Percentiles rank a stretch among this genome's conserved stretches.
phyloP scores from a whole-genome alignment of 805 yeast species.

The Pichia membranifaciens region DNA sequence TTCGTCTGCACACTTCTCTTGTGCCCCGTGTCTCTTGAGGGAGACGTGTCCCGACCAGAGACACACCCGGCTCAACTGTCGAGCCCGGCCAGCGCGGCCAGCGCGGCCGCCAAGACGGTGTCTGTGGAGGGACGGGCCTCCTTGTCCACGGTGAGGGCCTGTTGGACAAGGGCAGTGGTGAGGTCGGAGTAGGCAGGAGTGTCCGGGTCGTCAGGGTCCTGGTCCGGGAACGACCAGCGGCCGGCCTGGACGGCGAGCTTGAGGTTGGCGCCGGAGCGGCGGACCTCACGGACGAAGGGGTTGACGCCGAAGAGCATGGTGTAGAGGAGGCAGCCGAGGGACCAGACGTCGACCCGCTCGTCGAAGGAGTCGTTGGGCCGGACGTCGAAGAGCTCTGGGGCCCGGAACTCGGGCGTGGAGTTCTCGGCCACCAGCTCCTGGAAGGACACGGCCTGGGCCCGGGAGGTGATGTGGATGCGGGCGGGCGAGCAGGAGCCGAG shows the following conservation, averaged over 20 bases:
- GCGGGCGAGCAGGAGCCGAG: constrained; percentile 76
- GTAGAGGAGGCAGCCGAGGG: constrained; percentile 79
- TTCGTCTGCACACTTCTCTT: too few relatives aligned
- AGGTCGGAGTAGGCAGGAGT: background rate
- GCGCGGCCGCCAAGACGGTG: background rate
- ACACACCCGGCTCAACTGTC: too few relatives aligned
- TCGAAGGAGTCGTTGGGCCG: constrained; percentile 57
- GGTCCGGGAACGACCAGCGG: constrained; percentile 49
- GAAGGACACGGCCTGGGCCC: constrained; percentile 67
- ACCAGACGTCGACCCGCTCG: constrained; percentile 85
- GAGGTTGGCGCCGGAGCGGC: constrained; percentile 75
- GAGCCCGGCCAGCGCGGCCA: too few relatives aligned
- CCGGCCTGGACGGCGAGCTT: constrained; percentile 70
- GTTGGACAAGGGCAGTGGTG: background rate
- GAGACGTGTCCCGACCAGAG: too few relatives aligned
- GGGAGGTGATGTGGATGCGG: constrained; percentile 42
- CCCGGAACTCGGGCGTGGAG: constrained; percentile 80
- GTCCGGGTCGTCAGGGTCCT: background rate
- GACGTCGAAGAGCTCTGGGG: constrained; percentile 85
- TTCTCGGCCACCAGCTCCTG: constrained; percentile 82
- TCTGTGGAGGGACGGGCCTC: background rate
- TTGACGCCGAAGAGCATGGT: constrained; percentile 71
- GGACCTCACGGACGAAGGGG: constrained; percentile 83
- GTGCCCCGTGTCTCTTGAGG: too few relatives aligned
- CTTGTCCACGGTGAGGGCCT: background rate